These are phyloP conservation scores for Discostella pseudostelligera DNA, from an alignment of 108 stramenopile genomes.

Conservation along the genomic window DNA sequence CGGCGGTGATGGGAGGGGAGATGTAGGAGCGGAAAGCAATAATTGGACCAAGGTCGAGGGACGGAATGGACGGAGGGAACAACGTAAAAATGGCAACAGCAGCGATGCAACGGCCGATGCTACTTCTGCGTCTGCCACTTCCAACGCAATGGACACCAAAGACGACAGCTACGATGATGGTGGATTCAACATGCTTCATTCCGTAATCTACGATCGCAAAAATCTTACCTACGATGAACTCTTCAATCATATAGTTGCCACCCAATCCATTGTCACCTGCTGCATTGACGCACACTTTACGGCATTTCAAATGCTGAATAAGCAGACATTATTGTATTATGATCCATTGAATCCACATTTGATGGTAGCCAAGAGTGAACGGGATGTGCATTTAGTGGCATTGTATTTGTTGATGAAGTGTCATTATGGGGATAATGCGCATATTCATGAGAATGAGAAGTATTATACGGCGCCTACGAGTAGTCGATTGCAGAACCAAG, in stretches of 20 bases:
- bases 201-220: conserved; percentile 53
- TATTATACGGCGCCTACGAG: conserved; percentile 37
- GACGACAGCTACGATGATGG: not conserved
- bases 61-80: not conserved
- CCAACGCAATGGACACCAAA: not conserved
- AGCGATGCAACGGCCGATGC: not conserved
- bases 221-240: conserved; percentile 57
- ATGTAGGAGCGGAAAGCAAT: not conserved
- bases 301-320: conserved; percentile 46
- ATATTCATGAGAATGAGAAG: conserved; percentile 54
- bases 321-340: conserved; percentile 38
- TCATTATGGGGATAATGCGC: conserved; percentile 51
- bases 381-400: conserved; percentile 23
- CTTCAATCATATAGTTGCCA: conserved; percentile 37
- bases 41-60: too few relatives aligned
- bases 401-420: conserved; percentile 55
- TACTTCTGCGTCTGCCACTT: not conserved
- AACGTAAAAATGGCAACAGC: not conserved
- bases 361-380: conserved; percentile 29
- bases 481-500: conserved; percentile 23
- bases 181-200: conserved; percentile 45
- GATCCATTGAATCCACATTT: conserved; percentile 36
- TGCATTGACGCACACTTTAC: conserved; percentile 65
- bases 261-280: conserved; percentile 50
- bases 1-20: conserved; percentile 1